Conservation (phyloP, 1,284 basidiomycete species). For the Phenoliferia sp. region DNA sequence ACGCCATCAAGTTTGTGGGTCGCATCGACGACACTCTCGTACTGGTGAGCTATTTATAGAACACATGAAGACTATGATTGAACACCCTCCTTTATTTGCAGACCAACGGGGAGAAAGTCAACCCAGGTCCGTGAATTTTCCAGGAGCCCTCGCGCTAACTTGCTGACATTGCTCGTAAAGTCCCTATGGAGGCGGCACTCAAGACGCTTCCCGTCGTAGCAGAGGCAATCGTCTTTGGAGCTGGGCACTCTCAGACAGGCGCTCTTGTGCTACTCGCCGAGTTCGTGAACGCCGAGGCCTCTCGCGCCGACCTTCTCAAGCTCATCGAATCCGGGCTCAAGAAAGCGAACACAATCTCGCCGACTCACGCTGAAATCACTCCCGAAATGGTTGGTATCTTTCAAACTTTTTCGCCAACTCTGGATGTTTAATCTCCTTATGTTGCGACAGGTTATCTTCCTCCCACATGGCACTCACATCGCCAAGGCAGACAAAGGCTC, state of each 20-base stretch:
- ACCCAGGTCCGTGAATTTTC: too few relatives aligned
- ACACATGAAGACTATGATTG: neutral
- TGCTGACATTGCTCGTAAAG: too few relatives aligned
- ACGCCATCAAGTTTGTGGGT: slow-evolving; percentile 53
- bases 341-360: slow-evolving; percentile 52
- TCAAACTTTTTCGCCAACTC: too few relatives aligned
- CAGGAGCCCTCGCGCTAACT: too few relatives aligned
- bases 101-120: slow-evolving; percentile 41
- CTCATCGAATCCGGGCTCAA: slow-evolving; percentile 52
- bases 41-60: slow-evolving; percentile 26
- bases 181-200: slow-evolving; percentile 49
- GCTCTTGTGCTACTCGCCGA: slow-evolving; percentile 56
- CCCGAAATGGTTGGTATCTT: slow-evolving; percentile 55
- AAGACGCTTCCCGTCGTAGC: slow-evolving; percentile 48
- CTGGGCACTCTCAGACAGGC: slow-evolving; percentile 53
- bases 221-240: slow-evolving; percentile 58
- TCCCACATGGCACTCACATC: slow-evolving; percentile 46
- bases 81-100: neutral
- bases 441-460: too few relatives aligned
- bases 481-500: slow-evolving; percentile 52
- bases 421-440: too few relatives aligned
- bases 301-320: slow-evolving; percentile 45
- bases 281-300: slow-evolving; percentile 40
- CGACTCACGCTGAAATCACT: slow-evolving; percentile 52
- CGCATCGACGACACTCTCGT: slow-evolving; percentile 58